Percentiles rank a stretch among this genome's conserved stretches.
Conservation (phyloP, 768 basidiomycete genomes). For the Crucibulum laeve region DNA sequence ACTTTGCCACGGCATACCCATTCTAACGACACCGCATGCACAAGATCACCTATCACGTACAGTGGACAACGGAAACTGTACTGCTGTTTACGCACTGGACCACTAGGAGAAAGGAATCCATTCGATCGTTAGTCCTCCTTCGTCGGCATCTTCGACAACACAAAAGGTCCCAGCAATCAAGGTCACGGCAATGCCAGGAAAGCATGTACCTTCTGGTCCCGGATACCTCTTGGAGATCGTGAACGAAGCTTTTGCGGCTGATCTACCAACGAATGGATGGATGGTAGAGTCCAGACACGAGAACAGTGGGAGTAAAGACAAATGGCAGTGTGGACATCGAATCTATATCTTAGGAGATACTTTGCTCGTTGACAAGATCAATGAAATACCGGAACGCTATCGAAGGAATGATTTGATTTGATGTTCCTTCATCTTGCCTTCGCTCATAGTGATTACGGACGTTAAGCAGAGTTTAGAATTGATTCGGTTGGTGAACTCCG, state of each 20-base stretch:
- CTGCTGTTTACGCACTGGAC: conserved; percentile 2
- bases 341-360: conserved; percentile 8
- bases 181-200: conserved; percentile 7
- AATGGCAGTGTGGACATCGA: conserved; percentile 3
- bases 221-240: neutral
- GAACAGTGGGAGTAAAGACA: neutral
- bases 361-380: conserved; percentile 4
- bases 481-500: conserved; percentile 4
- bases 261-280: conserved; percentile 7
- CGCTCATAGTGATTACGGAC: no score
- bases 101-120: conserved; percentile 2
- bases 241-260: conserved; percentile 1
- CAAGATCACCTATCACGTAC: conserved; percentile 3
- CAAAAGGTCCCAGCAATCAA: conserved; percentile 3
- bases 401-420: conserved; percentile 5
- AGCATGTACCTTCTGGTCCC: conserved; percentile 7
- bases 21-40: conserved; percentile 6
- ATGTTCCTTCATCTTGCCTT: conserved; percentile 7
- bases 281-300: conserved; percentile 4
- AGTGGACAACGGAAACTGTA: conserved; percentile 1
- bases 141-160: neutral
- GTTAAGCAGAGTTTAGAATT: conserved; percentile 1
- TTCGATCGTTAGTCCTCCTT: neutral
- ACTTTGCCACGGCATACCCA: conserved; percentile 3
- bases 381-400: conserved; percentile 7